Conservation (phyloP, 768 basidiomycete species). For the Artomyces pyxidatus region DNA sequence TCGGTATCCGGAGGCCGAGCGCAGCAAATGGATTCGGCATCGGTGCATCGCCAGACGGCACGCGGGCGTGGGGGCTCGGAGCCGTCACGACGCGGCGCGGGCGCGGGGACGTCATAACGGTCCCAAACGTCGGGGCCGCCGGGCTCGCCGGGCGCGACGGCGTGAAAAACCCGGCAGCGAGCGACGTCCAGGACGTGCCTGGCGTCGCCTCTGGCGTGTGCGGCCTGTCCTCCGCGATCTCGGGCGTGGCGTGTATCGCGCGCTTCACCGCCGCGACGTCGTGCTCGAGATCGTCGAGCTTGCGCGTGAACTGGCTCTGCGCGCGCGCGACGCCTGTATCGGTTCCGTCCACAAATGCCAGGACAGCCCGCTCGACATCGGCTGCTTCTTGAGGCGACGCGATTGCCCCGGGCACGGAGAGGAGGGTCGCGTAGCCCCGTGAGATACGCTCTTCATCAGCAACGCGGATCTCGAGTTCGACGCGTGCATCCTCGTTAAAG, state of each 20-base stretch:
- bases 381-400: constrained; percentile 19
- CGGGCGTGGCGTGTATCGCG: constrained; percentile 38
- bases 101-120: constrained; percentile 60
- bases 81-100: constrained; percentile 41
- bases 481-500: constrained; percentile 70
- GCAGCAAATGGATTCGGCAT: constrained; percentile 30
- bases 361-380: constrained; percentile 43
- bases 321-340: constrained; percentile 41
- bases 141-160: constrained; percentile 34
- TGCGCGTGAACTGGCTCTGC: constrained; percentile 39
- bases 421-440: constrained; percentile 61
- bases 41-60: constrained; percentile 9
- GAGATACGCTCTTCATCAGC: constrained; percentile 62
- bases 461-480: constrained; percentile 73
- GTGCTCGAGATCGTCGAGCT: constrained; percentile 66
- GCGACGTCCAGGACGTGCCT: constrained; percentile 32
- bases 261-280: constrained; percentile 67
- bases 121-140: constrained; percentile 57
- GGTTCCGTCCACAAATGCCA: constrained; percentile 47
- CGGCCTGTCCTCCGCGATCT: constrained; percentile 9
- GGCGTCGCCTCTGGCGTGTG: constrained; percentile 8
- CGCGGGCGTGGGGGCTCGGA: constrained; percentile 21
- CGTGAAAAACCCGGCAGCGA: constrained; percentile 50
- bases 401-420: constrained; percentile 48
- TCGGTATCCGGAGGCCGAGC: constrained; percentile 48